These are phyloP conservation scores for Calonectria henricotiae DNA, from an alignment of 2,329 filamentous ascomycete genomes.

Conservation along the genomic window DNA sequence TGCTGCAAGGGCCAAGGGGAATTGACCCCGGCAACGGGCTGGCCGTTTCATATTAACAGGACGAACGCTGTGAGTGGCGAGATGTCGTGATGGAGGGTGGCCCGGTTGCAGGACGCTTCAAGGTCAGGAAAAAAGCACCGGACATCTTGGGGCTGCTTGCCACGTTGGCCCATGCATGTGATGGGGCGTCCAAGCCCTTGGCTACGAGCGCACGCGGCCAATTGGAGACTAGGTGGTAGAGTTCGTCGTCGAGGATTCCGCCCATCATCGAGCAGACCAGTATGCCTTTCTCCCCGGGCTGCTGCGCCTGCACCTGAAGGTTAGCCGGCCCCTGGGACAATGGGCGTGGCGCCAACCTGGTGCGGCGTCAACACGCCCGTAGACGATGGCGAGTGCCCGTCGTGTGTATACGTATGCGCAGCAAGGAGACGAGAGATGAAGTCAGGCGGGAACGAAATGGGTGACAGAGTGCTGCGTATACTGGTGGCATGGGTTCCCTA, in stretches of 20 bases:
- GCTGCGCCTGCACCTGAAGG: slow-evolving; percentile 21
- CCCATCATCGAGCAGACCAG: neutral
- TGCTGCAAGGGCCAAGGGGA: slow-evolving; percentile 28
- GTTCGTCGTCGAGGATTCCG: slow-evolving; percentile 23
- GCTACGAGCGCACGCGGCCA: slow-evolving; percentile 19
- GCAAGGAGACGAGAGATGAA: slow-evolving; percentile 27
- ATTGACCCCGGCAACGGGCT: slow-evolving; percentile 27
- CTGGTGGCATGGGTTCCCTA: neutral
- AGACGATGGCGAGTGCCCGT: neutral
- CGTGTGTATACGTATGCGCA: neutral
- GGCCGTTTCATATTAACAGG: slow-evolving; percentile 33
- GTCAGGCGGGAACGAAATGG: slow-evolving; percentile 15
- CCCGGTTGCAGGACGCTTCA: slow-evolving; percentile 5
- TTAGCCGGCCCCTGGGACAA: slow-evolving; percentile 1
- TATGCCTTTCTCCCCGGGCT: neutral
- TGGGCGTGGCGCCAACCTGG: neutral
- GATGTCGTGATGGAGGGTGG: slow-evolving; percentile 20
- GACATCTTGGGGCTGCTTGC: slow-evolving; percentile 9
- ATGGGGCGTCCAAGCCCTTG: slow-evolving; percentile 27
- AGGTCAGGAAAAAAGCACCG: slow-evolving; percentile 11
- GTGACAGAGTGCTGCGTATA: slow-evolving; percentile 15
- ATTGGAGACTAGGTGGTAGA: slow-evolving; percentile 13
- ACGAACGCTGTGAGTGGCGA: slow-evolving; percentile 34
- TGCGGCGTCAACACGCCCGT: neutral
- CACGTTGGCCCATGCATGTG: slow-evolving; percentile 36